Percentiles rank a stretch among this genome's conserved stretches.
phyloP scores from a whole-genome alignment of 345 rosid species.

The Camelina laxa region DNA sequence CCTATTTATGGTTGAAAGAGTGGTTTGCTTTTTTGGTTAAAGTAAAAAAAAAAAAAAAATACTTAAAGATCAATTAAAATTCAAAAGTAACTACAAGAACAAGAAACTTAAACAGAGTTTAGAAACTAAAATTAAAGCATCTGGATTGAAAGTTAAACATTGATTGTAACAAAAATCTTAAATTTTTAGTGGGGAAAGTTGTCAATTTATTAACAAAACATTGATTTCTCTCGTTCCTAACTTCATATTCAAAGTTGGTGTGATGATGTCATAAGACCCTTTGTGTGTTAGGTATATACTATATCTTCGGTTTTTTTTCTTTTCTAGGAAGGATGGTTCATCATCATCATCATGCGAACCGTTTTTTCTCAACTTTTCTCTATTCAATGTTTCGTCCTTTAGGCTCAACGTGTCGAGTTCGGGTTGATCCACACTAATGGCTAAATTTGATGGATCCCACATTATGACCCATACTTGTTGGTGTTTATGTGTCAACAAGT shows the following conservation, averaged over 20 bases:
- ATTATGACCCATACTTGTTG: slow-evolving; percentile 32
- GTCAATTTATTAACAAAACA: not conserved
- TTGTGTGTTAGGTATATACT: slow-evolving; percentile 29
- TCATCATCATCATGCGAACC: slow-evolving; percentile 39
- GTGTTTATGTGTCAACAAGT: slow-evolving; percentile 39
- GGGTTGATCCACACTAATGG: slow-evolving; percentile 42
- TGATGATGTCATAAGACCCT: slow-evolving; percentile 38
- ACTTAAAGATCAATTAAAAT: slow-evolving; percentile 3
- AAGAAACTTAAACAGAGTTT: not conserved
- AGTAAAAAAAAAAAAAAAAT: not conserved
- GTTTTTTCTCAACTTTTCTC: slow-evolving; percentile 40
- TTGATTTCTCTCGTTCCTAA: slow-evolving; percentile 24
- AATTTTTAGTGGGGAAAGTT: not conserved
- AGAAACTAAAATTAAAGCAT: not conserved
- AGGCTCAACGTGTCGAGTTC: slow-evolving; percentile 42
- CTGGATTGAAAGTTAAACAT: slow-evolving; percentile 8
- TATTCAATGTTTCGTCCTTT: slow-evolving; percentile 44
- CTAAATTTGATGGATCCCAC: slow-evolving; percentile 36
- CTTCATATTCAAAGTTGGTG: slow-evolving; percentile 35
- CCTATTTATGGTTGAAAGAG: slow-evolving; percentile 34
- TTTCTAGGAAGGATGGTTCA: slow-evolving; percentile 35
- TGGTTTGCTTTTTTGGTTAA: slow-evolving; percentile 21
- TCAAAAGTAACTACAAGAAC: slow-evolving; percentile 12
- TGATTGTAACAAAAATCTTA: no score
- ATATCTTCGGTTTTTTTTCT: not conserved